Base-by-base conservation (phyloP, 805 yeast species). In the Zygoascus tannicola region DNA sequence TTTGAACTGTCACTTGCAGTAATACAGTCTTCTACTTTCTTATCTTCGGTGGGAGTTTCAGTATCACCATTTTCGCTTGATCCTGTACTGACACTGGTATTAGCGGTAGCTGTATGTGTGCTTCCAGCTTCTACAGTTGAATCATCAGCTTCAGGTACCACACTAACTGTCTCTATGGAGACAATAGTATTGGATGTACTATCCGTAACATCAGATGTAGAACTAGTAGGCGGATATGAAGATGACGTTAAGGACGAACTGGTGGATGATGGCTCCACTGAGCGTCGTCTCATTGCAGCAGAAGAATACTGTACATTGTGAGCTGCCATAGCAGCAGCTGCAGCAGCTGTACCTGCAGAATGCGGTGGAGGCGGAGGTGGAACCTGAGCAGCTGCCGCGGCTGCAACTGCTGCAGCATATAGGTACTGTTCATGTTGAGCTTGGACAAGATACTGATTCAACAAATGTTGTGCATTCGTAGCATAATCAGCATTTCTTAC, bases 371-470 rank as follows among this genome's bases (percentile, higher is more conserved):
- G 42, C 5, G 42, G 42, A 14, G 35, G 42, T 3, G 42, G 42
- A 20, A 33, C 43, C 21, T 30, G 43, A 18, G 41, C 43, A 22
- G 46, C 51, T 22, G 46, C 49, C 18, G 52, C 49, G 20, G 51
- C 51, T 19, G 56, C 56, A 28, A 47, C 44, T 8, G 54, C 49
- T 2, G 50, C 53, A 1, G 53, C 53, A 40, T 52, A 52, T 47
- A 52, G 43, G 46, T 49, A 50, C 30, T 52, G 50, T 41, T 81
- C 80, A 47, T 77, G 81, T 52, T 79, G 84, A 4, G 80, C 67
- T 57, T 78, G 82, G n/a, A 85, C 83, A 52, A 81, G 66, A 56
- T 81, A 81, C 56, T 81, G 86, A 0, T 85, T 81, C 85, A 81
- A 80, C 10, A 81, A 85, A 52, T 78, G 82, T 0, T 37, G 40